phyloP scores from a whole-genome alignment of 2,329 filamentous ascomycete species.

The Aspergillus melleus region DNA sequence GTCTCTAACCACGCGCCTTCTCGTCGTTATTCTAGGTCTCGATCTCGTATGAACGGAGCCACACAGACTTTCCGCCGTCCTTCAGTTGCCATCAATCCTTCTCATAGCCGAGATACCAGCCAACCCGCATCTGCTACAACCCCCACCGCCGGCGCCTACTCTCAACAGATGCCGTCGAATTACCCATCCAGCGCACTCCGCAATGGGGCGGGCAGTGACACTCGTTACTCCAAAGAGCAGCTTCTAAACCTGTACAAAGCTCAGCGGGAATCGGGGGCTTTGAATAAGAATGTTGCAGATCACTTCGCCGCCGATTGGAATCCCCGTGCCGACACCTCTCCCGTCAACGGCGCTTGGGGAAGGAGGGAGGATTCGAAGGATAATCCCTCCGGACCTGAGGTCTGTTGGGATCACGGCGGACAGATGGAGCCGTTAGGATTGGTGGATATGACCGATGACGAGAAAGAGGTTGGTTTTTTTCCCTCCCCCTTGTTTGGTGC shows the following conservation, averaged over 20 bases:
- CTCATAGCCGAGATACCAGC: constrained; percentile 46
- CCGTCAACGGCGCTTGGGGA: constrained; percentile 67
- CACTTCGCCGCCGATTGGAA: constrained; percentile 79
- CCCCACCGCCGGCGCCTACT: constrained; percentile 52
- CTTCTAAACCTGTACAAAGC: constrained; percentile 71
- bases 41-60: constrained; percentile 62
- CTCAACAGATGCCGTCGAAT: constrained; percentile 60
- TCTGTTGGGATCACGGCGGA: constrained; percentile 83
- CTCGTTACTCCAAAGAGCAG: constrained; percentile 76
- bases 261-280: constrained; percentile 54
- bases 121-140: constrained; percentile 42
- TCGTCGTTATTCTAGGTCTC: constrained; percentile 49
- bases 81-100: constrained; percentile 58
- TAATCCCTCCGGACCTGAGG: constrained; percentile 75
- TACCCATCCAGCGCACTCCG: constrained; percentile 46
- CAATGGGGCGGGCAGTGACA: constrained; percentile 56
- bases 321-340: constrained; percentile 66
- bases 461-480: constrained; percentile 57
- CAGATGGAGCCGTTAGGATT: constrained; percentile 70
- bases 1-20: background rate
- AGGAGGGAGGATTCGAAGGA: constrained; percentile 74
- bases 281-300: constrained; percentile 62
- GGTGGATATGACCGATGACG: constrained; percentile 68
- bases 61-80: constrained; percentile 67
- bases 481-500: background rate